Base-by-base conservation (phyloP, 2,329 filamentous ascomycete genomes). In the Apiospora kogelbergensis region DNA sequence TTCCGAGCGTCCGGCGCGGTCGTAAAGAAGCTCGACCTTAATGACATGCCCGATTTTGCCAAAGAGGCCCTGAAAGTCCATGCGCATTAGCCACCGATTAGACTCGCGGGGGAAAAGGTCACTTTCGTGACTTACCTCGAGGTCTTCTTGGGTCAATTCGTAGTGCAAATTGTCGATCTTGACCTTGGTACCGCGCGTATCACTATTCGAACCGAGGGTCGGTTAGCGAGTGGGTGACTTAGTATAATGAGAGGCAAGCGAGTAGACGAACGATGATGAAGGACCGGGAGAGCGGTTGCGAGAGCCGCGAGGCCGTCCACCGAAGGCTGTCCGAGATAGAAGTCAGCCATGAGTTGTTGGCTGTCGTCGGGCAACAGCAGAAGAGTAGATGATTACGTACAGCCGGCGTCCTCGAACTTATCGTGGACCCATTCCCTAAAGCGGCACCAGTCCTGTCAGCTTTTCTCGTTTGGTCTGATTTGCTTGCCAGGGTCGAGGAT, bases 371-470 rank as follows among this genome's bases (percentile, higher is more conserved):
- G 69, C 45, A 24, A 66, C 24, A 17, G 17, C 41, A 66, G 33
- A 10, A 15, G 11, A 9, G 11, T 26, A 20, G 30, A n/a, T 33
- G 3, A 37, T 30, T 11, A 68, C 53, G 30, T 60, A 60, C 53
- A 60, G 53, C 53, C 53, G 26, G 74, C 88, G 76, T 93, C 93
- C 80, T 96, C 93, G 79, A 90, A 97, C 78, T 90, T 93, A 83
- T 97, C 93, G 80, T 98, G 95, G 74, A 97, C 93, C 95, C 95
- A 98, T 85, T 97, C 94, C 78, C 93, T 78, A 68, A 93, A 72
- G 53, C 65, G 17, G 5, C 41, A 65, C 9, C 70, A 67, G 68
- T 37, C 60, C 60, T 68, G 74, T 80, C 70, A 80, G 75, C 67
- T 68, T 44, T 33, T 40, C 53, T 66, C 40, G 64, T 65, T 60